These are phyloP conservation scores for Balamuthia mandrillaris DNA, from an alignment of 208 protist genomes.

Conservation along the genomic window DNA sequence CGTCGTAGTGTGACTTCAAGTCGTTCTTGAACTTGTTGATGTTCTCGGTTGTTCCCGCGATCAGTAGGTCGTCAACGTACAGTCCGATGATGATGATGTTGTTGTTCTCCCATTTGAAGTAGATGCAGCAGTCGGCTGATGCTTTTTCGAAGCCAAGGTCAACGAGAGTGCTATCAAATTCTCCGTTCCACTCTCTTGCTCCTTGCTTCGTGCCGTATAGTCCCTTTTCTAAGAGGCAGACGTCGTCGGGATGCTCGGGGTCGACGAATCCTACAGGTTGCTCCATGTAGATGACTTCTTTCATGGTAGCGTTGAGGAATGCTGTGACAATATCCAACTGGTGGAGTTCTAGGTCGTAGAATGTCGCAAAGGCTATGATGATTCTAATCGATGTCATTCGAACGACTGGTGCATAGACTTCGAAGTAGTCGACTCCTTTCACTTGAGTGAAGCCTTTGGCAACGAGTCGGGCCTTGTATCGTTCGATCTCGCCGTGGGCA, in stretches of 20 bases:
- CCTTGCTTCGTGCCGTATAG: neutral
- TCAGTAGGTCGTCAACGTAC: neutral
- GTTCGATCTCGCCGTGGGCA: neutral
- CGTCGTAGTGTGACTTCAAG: neutral
- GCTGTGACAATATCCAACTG: neutral
- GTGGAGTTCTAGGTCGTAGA: neutral
- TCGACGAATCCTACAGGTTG: neutral
- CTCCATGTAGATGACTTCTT: neutral
- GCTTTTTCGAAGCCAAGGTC: neutral
- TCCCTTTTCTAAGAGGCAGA: neutral
- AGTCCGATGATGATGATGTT: neutral
- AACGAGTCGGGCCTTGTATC: neutral
- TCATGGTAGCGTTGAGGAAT: neutral
- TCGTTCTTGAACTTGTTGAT: neutral
- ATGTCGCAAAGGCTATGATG: neutral
- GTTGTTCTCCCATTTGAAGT: neutral
- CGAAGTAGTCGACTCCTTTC: neutral
- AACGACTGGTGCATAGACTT: neutral
- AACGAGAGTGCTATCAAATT: neutral
- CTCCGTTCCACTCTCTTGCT: neutral
- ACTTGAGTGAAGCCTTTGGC: neutral
- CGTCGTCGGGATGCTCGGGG: neutral
- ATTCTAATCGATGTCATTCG: too few relatives aligned
- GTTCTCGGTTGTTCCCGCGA: neutral
- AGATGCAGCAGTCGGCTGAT: neutral